phyloP scores from a whole-genome alignment of 768 basidiomycete species.

The Paxillus ammoniavirescens region DNA sequence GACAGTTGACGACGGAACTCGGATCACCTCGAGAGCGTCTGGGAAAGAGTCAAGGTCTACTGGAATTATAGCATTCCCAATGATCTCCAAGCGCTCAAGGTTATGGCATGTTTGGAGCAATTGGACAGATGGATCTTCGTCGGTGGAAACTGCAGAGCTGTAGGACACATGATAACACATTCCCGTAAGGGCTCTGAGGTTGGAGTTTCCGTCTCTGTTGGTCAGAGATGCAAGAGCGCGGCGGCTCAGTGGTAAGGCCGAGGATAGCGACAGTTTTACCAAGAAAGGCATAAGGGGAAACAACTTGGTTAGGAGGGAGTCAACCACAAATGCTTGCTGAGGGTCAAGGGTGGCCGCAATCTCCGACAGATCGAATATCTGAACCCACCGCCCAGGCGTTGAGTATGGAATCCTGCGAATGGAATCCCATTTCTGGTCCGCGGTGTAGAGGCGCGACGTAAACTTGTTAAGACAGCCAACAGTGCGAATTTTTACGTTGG shows the following conservation, averaged over 20 bases:
- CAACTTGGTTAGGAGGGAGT: slow-evolving; percentile 60
- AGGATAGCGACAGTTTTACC: slow-evolving; percentile 48
- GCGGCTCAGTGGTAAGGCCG: slow-evolving; percentile 58
- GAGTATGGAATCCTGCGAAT: slow-evolving; percentile 86
- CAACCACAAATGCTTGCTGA: slow-evolving; percentile 50
- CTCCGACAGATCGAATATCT: slow-evolving; percentile 65
- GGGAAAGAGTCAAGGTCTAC: slow-evolving; percentile 43
- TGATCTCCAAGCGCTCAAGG: slow-evolving; percentile 62
- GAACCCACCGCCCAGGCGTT: slow-evolving; percentile 86
- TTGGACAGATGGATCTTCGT: slow-evolving; percentile 55
- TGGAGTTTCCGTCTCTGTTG: slow-evolving; percentile 46
- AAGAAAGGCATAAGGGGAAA: slow-evolving; percentile 73
- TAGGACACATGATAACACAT: slow-evolving; percentile 46
- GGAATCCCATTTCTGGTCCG: slow-evolving; percentile 85
- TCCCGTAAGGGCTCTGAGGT: slow-evolving; percentile 54
- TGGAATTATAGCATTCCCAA: slow-evolving; percentile 58
- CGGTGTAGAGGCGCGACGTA: slow-evolving; percentile 50
- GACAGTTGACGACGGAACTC: slow-evolving; percentile 31
- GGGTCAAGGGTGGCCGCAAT: slow-evolving; percentile 43
- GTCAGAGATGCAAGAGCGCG: slow-evolving; percentile 53
- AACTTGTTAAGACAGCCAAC: slow-evolving; percentile 54
- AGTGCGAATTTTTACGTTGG: slow-evolving; percentile 45
- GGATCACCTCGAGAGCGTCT: slow-evolving; percentile 14
- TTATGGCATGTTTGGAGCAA: slow-evolving; percentile 54
- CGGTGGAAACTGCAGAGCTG: slow-evolving; percentile 21